Base-by-base conservation (phyloP, 2,329 filamentous ascomycete species). In the Scedosporium minutisporum region DNA sequence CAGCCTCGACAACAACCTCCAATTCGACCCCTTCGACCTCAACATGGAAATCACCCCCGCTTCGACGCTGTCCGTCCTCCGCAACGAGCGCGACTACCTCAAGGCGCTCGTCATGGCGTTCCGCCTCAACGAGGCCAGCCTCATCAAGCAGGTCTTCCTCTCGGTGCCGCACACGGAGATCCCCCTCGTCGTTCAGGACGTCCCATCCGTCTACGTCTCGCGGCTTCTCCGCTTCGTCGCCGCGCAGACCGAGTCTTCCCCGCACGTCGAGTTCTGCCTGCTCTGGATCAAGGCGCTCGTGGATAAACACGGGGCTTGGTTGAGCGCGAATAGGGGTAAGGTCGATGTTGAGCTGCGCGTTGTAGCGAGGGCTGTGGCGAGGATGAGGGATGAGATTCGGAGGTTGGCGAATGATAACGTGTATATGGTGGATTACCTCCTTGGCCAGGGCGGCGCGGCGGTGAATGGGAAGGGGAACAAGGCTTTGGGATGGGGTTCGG, bases 41-140 rank as follows among this genome's bases (percentile, higher is more conserved):
- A 93, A 96, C 74, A 89, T 97, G 71, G 90, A 90, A 66, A 90
- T 99, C 67, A 99, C 95, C 4, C 93, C 93, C 0, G 87, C 90
- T 1, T 92, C 88, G 2, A 95, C 92, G 0, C 81, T 97, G 0
- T 77, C 82, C 3, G 83, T 88, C 9, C 77, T 89, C 38, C 81
- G 88, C 63, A 78, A 75, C 51, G 86, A 92, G 63, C 84, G 83
- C 65, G 90, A 96, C 71, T 96, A 90, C 74, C 83, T 97, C 66
- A 96, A 95, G 76, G 93, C 95, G 1, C 79, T 99, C 5, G 87
- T 97, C 66, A 99, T 99, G 95, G 89, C 93, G 1, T 99, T 99
- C 81, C 89, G 96, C 5, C 86, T 99, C 64, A 97, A 96, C 76
- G 91, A 96, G 73, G 82, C 86, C 4, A 85, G 87, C 23, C 81